Base-by-base conservation (phyloP, 106 monocot genomes). In the Apostasia shenzhenica region DNA sequence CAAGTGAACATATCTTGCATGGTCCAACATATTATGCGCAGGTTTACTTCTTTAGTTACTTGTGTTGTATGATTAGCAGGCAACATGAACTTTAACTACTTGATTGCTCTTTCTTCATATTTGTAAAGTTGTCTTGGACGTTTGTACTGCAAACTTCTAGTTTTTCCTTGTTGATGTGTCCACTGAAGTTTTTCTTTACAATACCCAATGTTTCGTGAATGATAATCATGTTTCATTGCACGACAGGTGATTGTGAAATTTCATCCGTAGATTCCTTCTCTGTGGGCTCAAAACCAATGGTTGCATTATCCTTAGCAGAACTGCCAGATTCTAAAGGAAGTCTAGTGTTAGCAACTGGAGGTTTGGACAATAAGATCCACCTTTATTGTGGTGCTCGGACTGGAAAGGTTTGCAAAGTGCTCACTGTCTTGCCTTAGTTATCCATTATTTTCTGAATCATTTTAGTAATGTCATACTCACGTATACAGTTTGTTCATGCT, bases 301-400 rank as follows among this genome's bases (percentile, higher is more conserved):
- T 99, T 77, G 74, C 99, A 66, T 79, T 99, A 53, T 93, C 99
- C 50, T 61, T 99, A 41, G 72, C 85, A 40, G 78, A 77, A 68
- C 62, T 93, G 42, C 89, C 89, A 10, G 87, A 75, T 49, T 73
- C 87, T 55, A 51, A 38, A 59, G 80, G 63, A 47, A 54, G 73
- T 75, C 6, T 85, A 44, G 67, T 93, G 75, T 72, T 99, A 65
- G 99, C 99, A 54, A 85, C 92, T 86, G 92, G 92, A 11, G 99
- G 99, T 12, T 83, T 99, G 73, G 99, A 93, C 67, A 80, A 87
- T 59, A 99, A 99, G 67, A 62, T 99, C 71, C 99, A 99, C 80
- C 72, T 99, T 52, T 99, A 93, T 65, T 84, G 77, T 79, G 82
- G 84, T 68, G 75, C 79, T 73, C 67, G 38, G 48, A 76, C 76